Conservation (phyloP, 345 rosid genomes). For the Acer negundo region DNA sequence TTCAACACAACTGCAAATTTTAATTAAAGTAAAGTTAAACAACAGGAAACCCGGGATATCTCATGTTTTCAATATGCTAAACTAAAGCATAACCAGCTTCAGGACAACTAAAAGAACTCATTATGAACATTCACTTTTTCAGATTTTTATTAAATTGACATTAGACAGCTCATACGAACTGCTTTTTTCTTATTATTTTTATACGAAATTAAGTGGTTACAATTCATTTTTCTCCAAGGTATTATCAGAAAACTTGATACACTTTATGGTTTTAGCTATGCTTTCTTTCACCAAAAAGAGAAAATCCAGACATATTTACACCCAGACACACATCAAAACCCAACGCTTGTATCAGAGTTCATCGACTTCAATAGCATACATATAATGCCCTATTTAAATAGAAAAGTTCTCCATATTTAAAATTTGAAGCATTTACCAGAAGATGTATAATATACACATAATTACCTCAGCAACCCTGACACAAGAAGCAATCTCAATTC, state of each 20-base stretch:
- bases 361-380: neutral
- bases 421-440: neutral
- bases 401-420: neutral
- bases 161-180: neutral
- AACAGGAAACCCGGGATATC: neutral
- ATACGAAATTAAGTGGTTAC: neutral
- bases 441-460: slow-evolving; percentile 8
- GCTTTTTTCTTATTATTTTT: neutral
- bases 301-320: slow-evolving; percentile 2
- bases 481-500: slow-evolving; percentile 84
- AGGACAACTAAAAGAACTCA: neutral
- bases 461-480: slow-evolving; percentile 89
- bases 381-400: neutral
- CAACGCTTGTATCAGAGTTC: neutral
- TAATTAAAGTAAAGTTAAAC: neutral
- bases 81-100: neutral
- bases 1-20: slow-evolving; percentile 11
- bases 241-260: neutral
- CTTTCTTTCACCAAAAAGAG: neutral
- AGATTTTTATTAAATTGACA: neutral
- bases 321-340: neutral
- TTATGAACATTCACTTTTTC: neutral
- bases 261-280: slow-evolving; percentile 5
- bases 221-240: neutral
- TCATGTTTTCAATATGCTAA: neutral